phyloP scores from a whole-genome alignment of 176 grass and related monocot genomes.

The Avena atlantica region DNA sequence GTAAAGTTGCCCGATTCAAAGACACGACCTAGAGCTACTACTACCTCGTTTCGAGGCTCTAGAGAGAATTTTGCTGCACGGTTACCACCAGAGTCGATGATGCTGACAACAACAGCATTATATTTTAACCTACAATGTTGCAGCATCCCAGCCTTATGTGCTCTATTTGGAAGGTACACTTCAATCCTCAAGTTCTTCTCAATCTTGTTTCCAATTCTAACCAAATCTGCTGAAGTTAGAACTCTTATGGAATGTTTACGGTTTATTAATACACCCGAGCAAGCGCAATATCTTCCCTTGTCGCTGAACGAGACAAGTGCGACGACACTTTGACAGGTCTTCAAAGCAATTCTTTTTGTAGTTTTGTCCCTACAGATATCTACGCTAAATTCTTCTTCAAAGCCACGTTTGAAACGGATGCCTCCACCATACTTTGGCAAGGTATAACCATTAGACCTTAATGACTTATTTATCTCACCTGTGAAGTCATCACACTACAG shows the following conservation, averaged over 20 bases:
- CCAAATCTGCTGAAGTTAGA: constrained; percentile 8
- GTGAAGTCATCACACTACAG: no score
- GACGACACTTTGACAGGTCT: not conserved
- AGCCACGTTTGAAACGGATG: constrained; percentile 33
- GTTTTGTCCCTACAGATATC: not conserved
- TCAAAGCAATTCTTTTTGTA: not conserved
- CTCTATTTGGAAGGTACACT: not conserved
- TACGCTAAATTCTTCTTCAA: not conserved
- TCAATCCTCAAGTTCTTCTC: not conserved
- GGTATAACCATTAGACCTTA: no score
- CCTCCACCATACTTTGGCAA: no score
- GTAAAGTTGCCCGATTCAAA: not conserved
- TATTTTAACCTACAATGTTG: not conserved
- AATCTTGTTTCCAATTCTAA: not conserved
- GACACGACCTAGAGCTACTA: not conserved
- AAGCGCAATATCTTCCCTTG: not conserved
- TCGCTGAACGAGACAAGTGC: not conserved
- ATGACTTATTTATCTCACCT: no score
- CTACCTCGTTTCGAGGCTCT: not conserved
- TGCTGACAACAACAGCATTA: not conserved
- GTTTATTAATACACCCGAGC: not conserved
- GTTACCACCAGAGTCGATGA: not conserved
- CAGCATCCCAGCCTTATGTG: no score
- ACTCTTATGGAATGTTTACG: not conserved
- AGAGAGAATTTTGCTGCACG: not conserved